Base-by-base conservation (phyloP, 1,284 basidiomycete genomes). In the Amylostereum chailletii region DNA sequence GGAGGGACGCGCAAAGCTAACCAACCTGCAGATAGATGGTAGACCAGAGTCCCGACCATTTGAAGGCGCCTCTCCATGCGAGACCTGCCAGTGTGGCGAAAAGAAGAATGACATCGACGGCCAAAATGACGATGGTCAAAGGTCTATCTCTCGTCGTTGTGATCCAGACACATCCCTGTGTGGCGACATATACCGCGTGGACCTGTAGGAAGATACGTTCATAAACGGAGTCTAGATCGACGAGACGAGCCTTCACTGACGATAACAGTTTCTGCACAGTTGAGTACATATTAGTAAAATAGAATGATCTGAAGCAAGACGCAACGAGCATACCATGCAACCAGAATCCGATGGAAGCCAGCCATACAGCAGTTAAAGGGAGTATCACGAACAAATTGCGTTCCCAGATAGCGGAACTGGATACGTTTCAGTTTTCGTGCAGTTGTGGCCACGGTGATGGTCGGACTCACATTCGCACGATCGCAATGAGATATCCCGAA, bases 401-500 rank as follows among this genome's bases (percentile, higher is more conserved):
- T 3, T 48, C 47, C 47, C 47, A 48, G 33, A 48, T 36, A 10
- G 47, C 39, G n/a, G 47, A 11, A 10, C 47, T 48, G 47, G 9
- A 30, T 34, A 40, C 19, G 7, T 27, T 5, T 5, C 6, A 10
- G 32, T 31, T 19, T 31, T 9, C 27, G 27, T 43, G 9, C 29
- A 30, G 6, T 4, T 10, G 42, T 1, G 4, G 1, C 4, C 42
- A 43, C 29, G 27, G 32, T 6, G 42, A 27, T 1, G 7, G 6
- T 30, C 6, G 6, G 42, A 43, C 42, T 4, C 30, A 43, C 42
- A 43, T 43, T 10, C 42, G 42, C 19, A 43, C 10, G n/a, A 43
- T 30, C 42, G 29, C 30, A 27, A 43, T 27, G 7, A 19, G 19
- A 19, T 19, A 19, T 19, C 19, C 19, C 19, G 19, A 19, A 19